phyloP scores from a whole-genome alignment of 2,329 filamentous ascomycete genomes.

The Bisporella sp. region DNA sequence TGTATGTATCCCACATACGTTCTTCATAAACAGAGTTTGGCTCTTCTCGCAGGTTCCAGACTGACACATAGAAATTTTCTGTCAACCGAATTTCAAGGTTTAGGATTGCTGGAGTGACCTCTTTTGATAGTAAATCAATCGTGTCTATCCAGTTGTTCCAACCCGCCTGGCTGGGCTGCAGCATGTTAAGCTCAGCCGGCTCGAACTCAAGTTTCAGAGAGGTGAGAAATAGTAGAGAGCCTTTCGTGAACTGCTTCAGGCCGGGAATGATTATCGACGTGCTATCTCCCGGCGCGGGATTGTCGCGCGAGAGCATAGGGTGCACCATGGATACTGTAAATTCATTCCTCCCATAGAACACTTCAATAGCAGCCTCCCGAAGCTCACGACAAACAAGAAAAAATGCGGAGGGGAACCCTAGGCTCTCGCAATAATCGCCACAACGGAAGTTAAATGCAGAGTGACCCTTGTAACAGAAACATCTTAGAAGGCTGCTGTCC shows the following conservation, averaged over 20 bases:
- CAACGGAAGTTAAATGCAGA: conserved; percentile 8
- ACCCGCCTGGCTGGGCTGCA: conserved; percentile 3
- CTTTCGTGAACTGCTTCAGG: conserved; percentile 2
- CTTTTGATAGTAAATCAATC: conserved; percentile 1
- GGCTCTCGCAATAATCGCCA: background rate
- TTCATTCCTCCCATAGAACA: conserved; percentile 4
- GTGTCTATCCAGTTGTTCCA: conserved; percentile 4
- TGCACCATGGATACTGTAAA: conserved; percentile 2
- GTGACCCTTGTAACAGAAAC: conserved; percentile 4
- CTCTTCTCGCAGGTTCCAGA: background rate
- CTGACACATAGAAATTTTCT: conserved; percentile 1
- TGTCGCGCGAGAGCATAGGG: background rate
- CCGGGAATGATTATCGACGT: background rate
- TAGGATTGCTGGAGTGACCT: conserved; percentile 4
- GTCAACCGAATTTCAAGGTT: conserved; percentile 2
- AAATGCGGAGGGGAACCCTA: conserved; percentile 3
- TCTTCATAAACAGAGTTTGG: background rate
- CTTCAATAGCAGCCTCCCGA: conserved; percentile 2
- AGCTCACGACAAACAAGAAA: conserved; percentile 2
- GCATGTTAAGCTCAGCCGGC: conserved; percentile 1
- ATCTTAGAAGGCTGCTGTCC: conserved; percentile 1
- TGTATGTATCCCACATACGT: background rate
- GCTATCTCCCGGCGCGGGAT: background rate
- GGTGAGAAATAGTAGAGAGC: conserved; percentile 3
- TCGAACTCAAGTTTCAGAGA: conserved; percentile 5